phyloP scores from a whole-genome alignment of 139 green algal species.

The Trebouxia sp. region DNA sequence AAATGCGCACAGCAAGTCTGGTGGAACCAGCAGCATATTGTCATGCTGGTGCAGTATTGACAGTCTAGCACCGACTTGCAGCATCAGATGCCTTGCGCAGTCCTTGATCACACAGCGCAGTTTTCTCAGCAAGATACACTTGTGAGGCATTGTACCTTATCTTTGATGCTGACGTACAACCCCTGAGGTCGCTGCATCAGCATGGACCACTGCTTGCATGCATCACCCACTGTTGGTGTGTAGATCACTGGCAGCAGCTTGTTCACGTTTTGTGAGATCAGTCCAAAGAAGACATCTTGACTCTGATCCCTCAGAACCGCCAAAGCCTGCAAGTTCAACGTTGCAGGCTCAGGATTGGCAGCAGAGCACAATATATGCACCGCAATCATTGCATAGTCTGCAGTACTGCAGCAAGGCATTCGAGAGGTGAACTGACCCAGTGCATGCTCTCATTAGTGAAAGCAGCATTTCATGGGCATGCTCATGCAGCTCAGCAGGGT shows the following conservation, averaged over 20 bases:
- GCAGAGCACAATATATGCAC: neutral
- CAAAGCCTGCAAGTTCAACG: constrained; percentile 35
- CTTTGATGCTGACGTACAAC: constrained; percentile 40
- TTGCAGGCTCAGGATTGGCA: too few species aligned
- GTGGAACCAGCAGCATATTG: too few species aligned
- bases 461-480: too few species aligned
- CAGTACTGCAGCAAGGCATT: neutral
- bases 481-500: too few species aligned
- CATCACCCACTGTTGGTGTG: constrained; percentile 73
- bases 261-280: constrained; percentile 34
- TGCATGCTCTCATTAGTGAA: too few species aligned
- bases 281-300: constrained; percentile 37
- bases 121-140: neutral
- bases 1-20: too few species aligned
- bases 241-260: constrained; percentile 61
- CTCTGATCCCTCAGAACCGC: constrained; percentile 30
- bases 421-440: too few species aligned
- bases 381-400: neutral
- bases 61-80: too few species aligned
- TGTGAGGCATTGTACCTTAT: constrained; percentile 26
- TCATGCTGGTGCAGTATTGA: too few species aligned
- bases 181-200: constrained; percentile 35
- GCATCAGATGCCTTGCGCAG: too few species aligned
- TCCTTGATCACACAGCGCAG: neutral
- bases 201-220: constrained; percentile 53